A percentile compares a stretch with the other conserved stretches of the same genome.
Evolutionary conservation across 257 asterid species (phyloP).

Genomic region (Thymus quinquecostatus): DNA sequence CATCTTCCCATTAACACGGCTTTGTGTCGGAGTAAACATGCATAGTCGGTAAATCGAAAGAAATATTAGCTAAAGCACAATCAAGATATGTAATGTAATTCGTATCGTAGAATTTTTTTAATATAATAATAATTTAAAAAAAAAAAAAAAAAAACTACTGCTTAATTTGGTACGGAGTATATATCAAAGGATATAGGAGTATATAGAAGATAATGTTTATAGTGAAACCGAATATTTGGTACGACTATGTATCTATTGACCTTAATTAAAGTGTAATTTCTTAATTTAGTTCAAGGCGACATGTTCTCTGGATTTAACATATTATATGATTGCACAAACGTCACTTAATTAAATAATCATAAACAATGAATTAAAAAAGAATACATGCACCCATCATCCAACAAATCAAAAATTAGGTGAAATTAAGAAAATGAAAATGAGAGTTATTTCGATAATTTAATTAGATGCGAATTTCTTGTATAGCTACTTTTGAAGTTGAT

Average conservation of each 20-base stretch:
- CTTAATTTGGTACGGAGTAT: too few relatives aligned
- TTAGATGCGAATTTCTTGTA: neutral
- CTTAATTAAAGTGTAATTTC: neutral
- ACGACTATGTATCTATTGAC: neutral
- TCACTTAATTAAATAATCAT: neutral
- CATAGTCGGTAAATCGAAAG: too few relatives aligned
- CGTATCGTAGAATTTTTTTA: too few relatives aligned
- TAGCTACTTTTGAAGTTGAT: conserved; percentile 4
- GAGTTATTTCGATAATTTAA: neutral
- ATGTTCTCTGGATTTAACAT: neutral
- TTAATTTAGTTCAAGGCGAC: neutral
- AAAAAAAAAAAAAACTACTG: too few relatives aligned
- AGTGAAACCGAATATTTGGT: neutral
- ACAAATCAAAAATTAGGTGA: neutral
- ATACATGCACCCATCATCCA: neutral
- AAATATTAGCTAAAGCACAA: too few relatives aligned
- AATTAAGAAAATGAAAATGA: neutral
- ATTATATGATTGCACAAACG: neutral
- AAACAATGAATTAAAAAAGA: neutral
- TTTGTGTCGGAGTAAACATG: too few relatives aligned
- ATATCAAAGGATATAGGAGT: too few relatives aligned
- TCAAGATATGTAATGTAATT: too few relatives aligned
- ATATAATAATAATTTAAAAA: too few relatives aligned
- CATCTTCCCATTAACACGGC: too few relatives aligned
- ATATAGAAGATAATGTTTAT: neutral